Evolutionary conservation across 1,139 yeast genomes (phyloP).

Genomic region (Candida buenavistaensis): DNA sequence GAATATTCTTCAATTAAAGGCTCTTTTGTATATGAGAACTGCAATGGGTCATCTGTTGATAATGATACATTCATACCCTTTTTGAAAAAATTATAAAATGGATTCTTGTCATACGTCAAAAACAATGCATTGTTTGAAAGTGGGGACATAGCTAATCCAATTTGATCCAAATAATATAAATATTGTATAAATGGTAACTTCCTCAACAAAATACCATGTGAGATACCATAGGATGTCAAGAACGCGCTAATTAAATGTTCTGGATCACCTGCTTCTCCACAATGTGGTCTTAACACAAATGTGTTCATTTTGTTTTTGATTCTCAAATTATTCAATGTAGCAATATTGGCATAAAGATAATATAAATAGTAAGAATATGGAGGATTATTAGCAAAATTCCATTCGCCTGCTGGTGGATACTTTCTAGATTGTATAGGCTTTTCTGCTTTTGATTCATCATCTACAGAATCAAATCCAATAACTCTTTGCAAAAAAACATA

Average conservation of each 20-base stretch:
- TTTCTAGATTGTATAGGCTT: constrained; percentile 69
- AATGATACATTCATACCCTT: constrained; percentile 92
- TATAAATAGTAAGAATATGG: constrained; percentile 97
- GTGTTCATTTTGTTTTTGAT: constrained; percentile 74
- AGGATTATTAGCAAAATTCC: constrained; percentile 81
- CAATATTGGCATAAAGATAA: constrained; percentile 81
- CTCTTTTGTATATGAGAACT: constrained; percentile 93
- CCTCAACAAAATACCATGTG: constrained; percentile 91
- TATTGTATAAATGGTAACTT: constrained; percentile 95
- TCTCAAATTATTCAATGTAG: constrained; percentile 84
- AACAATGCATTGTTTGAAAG: constrained; percentile 94
- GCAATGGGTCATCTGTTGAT: constrained; percentile 74
- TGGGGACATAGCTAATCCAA: constrained; percentile 99
- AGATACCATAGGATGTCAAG: constrained; percentile 85
- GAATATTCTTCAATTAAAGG: constrained; percentile 98
- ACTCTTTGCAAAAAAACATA: constrained; percentile 88
- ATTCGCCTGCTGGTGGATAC: constrained; percentile 77
- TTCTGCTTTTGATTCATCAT: constrained; percentile 94
- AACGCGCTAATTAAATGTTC: constrained; percentile 93
- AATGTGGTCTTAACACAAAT: constrained; percentile 91
- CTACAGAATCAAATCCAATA: constrained; percentile 97
- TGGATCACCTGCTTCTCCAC: constrained; percentile 99
- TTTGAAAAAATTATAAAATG: constrained; percentile 85
- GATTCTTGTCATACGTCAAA: constrained; percentile 91
- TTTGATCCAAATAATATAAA: constrained; percentile 87